Evolutionary conservation across 768 basidiomycete genomes (phyloP), one percentile per base, ranked within the genome.

Genomic region (Tylopilus rubrobrunneus): DNA sequence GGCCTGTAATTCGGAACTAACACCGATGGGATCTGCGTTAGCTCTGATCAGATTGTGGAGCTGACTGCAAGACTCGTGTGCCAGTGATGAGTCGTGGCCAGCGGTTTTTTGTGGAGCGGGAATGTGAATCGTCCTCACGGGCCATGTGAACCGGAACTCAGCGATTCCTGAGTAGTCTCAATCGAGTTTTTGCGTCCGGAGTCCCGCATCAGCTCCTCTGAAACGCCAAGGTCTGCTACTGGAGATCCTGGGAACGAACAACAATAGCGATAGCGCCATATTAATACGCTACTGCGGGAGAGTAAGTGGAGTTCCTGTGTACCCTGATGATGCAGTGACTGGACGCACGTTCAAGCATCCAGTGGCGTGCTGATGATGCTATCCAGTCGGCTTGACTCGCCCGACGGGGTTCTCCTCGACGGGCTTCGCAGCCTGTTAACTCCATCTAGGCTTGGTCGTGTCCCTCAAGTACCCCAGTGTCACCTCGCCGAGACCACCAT

Each of bases 361-460:
- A 39, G 65, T 64, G 60, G 61, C 59, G 65, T 64, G 65, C 3
- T 34, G 29, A 31, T 34, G 29, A 31, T 34, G 8, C 34, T 34
- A 8, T 31, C 55, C 56, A 45, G 19, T 45, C 25, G 41, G 42
- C 29, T 34, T 34, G 45, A 14, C 34, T 45, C 40, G 12, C 2
- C 56, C 39, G 45, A 7, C 56, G 33, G 45, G 10, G 29, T 23
- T 21, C 39, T 34, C 48, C 53, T 41, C 33, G 48, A 50, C 15
- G 37, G 43, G 47, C 17, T 37, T 40, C 49, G 51, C 23, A 37
- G 39, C 45, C 34, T 45, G 45, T 39, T 17, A 29, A 23, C 15
- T 42, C 55, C 55, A 44, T 29, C n/a, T 31, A 7, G 29, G 8
- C 29, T n/a, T n/a, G n/a, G n/a, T n/a, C 29, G 29, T 29, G 29